Evolutionary conservation across 139 green algal species (phyloP), one percentile per base, ranked within the genome.

Genomic region (Chlorella sp.): DNA sequence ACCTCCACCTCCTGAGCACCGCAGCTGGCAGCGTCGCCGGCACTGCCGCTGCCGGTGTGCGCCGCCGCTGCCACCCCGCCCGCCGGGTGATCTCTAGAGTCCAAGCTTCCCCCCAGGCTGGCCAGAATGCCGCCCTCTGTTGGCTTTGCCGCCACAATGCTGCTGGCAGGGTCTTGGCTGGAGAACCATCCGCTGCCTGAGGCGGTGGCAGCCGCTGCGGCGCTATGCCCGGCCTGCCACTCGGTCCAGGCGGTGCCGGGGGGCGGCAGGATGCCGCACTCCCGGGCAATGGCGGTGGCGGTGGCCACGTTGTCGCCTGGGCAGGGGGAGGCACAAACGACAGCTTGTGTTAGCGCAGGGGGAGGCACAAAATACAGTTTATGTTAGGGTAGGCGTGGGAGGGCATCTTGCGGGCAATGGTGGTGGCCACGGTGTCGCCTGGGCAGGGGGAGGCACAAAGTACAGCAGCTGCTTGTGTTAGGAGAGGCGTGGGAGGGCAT

Each of bases 271-370:
- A 99, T 99, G 89, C 96, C 95, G 69, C 94, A 97, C 91, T 98
- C 85, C 24, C 79, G 71, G 14, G 97, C 98, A 48, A 99, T 99
- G 79, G 92, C 89, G 39, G 95, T 91, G 12, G 96, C 98, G 36
- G 98, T 99, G 76, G 82, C 86, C 15, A 94, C 90, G 89, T 99
- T 99, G 93, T 99, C 98, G 48, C 97, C 96, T 94, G 92, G 77
- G 89, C 19, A 40, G 12, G 16, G 19, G 73, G n/a, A 28, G 32
- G 48, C 28, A 32, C 28, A 30, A 14, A 26, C 11, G 24, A 30
- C 64, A n/a, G 64, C n/a, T n/a, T n/a, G n/a, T n/a, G n/a, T n/a
- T n/a, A n/a, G n/a, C n/a, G n/a, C n/a, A 30, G 64, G 71, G 48
- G 9, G 9, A 57, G 48, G 48, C 5, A 57, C 5, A 9, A 57